These are phyloP conservation scores for Solanum pennellii DNA, from an alignment of 257 asterid genomes.

Conservation along the genomic window DNA sequence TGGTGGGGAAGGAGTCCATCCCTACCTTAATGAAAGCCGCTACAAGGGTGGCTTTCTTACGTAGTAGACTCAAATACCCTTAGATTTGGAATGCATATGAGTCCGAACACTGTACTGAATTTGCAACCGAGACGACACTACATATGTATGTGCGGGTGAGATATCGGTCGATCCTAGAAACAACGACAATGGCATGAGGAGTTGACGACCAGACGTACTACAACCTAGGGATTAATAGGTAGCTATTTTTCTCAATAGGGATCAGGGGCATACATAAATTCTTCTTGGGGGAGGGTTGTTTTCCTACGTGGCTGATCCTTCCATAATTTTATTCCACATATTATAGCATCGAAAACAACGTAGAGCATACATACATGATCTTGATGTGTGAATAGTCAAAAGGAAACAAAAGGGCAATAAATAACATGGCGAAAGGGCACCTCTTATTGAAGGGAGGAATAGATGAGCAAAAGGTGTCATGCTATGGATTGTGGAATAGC, in stretches of 20 bases:
- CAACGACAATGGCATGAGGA: fast-evolving
- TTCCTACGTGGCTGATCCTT: neutral
- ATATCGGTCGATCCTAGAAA: neutral
- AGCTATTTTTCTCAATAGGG: neutral
- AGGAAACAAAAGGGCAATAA: too few species aligned
- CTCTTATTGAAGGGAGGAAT: too few species aligned
- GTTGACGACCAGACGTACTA: neutral
- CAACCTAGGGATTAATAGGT: neutral
- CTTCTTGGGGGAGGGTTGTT: neutral
- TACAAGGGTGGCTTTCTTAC: too few species aligned
- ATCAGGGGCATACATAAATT: neutral
- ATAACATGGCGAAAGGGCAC: too few species aligned
- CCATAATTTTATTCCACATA: too few species aligned
- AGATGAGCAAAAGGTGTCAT: too few species aligned
- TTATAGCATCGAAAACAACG: too few species aligned
- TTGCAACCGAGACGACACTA: neutral
- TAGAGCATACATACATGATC: neutral
- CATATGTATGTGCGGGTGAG: neutral
- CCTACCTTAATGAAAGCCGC: too few species aligned
- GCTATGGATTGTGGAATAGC: too few species aligned
- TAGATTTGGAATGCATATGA: neutral
- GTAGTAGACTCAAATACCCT: neutral
- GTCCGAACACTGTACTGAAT: neutral
- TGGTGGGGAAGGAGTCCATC: neutral
- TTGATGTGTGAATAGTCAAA: neutral